Base-by-base conservation (phyloP, 2,329 filamentous ascomycete species). In the Fusarium sacchari region DNA sequence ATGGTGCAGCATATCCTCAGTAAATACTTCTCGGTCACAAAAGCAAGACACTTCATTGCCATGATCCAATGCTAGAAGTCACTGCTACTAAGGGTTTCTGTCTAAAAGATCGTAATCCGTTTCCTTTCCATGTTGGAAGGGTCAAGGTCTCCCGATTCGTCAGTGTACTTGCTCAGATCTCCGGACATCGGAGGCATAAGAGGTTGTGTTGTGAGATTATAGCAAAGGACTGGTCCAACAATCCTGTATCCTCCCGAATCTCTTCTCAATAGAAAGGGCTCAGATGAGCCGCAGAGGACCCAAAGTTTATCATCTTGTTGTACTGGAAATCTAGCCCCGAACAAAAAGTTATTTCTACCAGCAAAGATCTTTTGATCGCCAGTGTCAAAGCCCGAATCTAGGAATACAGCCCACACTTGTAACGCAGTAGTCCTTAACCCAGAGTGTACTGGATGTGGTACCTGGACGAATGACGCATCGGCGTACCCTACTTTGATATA, bases 1-100 rank as follows among this genome's bases (percentile, higher is more conserved):
- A 99, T 82, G 96, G 96, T 1, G 89, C 81, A 5, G 90, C 89
- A 13, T 91, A 88, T 80, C 90, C 90, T 40, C 81, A 82, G 72
- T 81, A 47, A 12, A 47, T 30, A 13, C 0, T 7, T 10, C 24
- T 26, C 13, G 17, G 0, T 9, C 3, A 5, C 12, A 26, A 46
- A 8, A 20, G 1, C 5, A 47, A 30, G 4, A 22, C 14, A 17
- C 2, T 1, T 3, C 20, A 22, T 47, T 28, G 6, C 26, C n/a
- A 26, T 18, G 2, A 18, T 18, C 8, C 11, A 44, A 13, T 18
- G 12, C 12, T 14, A 18, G 11, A 42, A 42, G 7, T 40, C 8
- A n/a, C 5, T 40, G 1, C 13, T 0, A 0, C 2, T 12, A 18
- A 8, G 15, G 3, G n/a, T 17, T 4, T 42, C 0, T 1, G 12